Percentiles rank a stretch among this genome's conserved stretches.
Conservation (phyloP, 768 basidiomycete species). For the Russula vinacea region DNA sequence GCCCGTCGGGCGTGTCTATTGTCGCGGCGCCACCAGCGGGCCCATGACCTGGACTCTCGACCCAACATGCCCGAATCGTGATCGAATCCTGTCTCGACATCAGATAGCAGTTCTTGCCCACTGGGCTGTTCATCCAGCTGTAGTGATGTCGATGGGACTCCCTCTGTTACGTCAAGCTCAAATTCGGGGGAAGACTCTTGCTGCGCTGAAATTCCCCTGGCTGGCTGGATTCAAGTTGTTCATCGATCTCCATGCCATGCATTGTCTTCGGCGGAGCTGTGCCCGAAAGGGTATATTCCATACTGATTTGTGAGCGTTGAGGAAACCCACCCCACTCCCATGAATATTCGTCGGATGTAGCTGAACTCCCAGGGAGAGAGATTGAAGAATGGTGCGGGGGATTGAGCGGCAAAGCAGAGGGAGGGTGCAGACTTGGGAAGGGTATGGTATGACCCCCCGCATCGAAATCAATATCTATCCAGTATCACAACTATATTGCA, state of each 20-base stretch:
- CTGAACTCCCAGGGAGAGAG: slow-evolving; percentile 15
- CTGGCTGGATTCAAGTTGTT: slow-evolving; percentile 21
- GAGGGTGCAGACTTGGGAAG: slow-evolving; percentile 45
- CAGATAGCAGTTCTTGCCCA: slow-evolving; percentile 14
- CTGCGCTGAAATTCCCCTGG: slow-evolving; percentile 44
- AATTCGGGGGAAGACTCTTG: slow-evolving; percentile 56
- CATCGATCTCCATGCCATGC: slow-evolving; percentile 17
- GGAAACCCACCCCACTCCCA: slow-evolving; percentile 97
- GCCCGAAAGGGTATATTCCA: slow-evolving; percentile 41
- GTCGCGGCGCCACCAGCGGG: slow-evolving; percentile 79
- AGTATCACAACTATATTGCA: too few species aligned
- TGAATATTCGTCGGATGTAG: slow-evolving; percentile 62
- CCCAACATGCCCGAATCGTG: slow-evolving; percentile 4
- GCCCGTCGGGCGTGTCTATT: slow-evolving; percentile 24
- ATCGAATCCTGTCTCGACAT: slow-evolving; percentile 19
- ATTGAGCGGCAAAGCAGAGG: slow-evolving; percentile 62
- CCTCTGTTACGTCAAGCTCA: slow-evolving; percentile 16
- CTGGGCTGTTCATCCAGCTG: not conserved
- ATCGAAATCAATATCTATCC: too few species aligned
- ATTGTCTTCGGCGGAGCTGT: slow-evolving; percentile 7
- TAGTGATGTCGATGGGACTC: not conserved
- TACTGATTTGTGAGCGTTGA: slow-evolving; percentile 64
- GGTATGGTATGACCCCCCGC: slow-evolving; percentile 31
- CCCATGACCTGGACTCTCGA: slow-evolving; percentile 58
- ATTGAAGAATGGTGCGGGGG: slow-evolving; percentile 5